Conservation (phyloP, 83 land plant genomes). For the Thuja plicata region DNA sequence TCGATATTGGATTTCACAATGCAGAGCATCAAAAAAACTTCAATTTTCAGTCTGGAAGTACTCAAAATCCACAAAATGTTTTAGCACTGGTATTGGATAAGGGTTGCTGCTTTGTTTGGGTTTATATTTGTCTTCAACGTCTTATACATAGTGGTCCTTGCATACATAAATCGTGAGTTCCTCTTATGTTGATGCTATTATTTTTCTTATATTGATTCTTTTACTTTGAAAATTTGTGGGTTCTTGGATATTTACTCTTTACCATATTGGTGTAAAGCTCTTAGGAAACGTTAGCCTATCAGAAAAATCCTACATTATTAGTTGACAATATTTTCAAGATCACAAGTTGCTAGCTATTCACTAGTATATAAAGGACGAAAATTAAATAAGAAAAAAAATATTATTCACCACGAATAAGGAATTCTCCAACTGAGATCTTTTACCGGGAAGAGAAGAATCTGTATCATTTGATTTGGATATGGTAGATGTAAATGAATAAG, state of each 20-base stretch:
- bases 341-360: no score
- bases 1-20: background rate
- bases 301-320: slow-evolving; percentile 5
- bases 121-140: slow-evolving; percentile 25
- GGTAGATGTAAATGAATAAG: no score
- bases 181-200: background rate
- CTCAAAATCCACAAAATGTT: slow-evolving; percentile 3
- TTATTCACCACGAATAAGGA: no score
- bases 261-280: slow-evolving; percentile 32
- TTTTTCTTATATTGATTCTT: background rate
- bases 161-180: slow-evolving; percentile 16
- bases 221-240: background rate
- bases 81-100: slow-evolving; percentile 20
- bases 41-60: slow-evolving; percentile 6
- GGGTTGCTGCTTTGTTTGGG: slow-evolving; percentile 13
- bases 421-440: no score
- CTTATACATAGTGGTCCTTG: slow-evolving; percentile 19
- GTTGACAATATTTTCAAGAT: background rate
- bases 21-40: background rate
- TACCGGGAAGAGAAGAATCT: no score
- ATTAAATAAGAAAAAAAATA: no score
- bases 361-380: no score
- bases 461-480: no score
- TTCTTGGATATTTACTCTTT: background rate
- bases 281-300: slow-evolving; percentile 62